Evolutionary conservation across 1,139 yeast species (phyloP), one percentile per base, ranked within the genome.

Genomic region (Yamadazyma trypodendri): DNA sequence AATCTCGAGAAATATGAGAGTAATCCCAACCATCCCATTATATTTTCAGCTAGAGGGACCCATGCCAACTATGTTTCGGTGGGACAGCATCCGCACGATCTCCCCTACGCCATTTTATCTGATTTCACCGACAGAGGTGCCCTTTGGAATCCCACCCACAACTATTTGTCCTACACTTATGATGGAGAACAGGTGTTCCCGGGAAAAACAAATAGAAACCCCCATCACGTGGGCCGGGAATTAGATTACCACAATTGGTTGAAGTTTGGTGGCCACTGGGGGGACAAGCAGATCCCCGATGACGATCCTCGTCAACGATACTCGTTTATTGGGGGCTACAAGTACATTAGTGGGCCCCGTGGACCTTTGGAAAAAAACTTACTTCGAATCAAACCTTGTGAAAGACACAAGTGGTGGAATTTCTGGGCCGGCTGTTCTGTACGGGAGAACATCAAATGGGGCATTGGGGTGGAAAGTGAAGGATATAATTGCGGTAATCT

Each of bases 31-130:
- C 75, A 71, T 45, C 97, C 97, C 0, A 74, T 89, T 12, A 75
- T 92, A 2, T 92, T 85, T 58, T 79, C 95, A 28, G 97, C 97
- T 0, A 68, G 96, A 45, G 98, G 98, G 0, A 92, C 98, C 0
- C 98, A 92, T 62, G 97, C 97, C 12, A 90, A 90, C 59, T 92
- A 92, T 56, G 95, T 94, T 0, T 79, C 95, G n/a, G 92, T 85
- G 0, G 98, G 98, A 0, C 96, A 90, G 55, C 96, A 90, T 57
- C 83, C 96, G 1, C 97, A 90, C 58, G 97, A 92, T 59, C 73
- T 89, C 38, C 98, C 98, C 0, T 88, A 86, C 60, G 85, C 87
- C 40, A 89, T 94, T 43, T 66, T 92, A 35, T 81, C 89, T 33
- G 98, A 92, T 62, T 92, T 88, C 59, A 88, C 97, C 1, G 97